These are phyloP conservation scores for Tricholoma flavovirens DNA, from an alignment of 768 basidiomycete species.

Conservation along the genomic window DNA sequence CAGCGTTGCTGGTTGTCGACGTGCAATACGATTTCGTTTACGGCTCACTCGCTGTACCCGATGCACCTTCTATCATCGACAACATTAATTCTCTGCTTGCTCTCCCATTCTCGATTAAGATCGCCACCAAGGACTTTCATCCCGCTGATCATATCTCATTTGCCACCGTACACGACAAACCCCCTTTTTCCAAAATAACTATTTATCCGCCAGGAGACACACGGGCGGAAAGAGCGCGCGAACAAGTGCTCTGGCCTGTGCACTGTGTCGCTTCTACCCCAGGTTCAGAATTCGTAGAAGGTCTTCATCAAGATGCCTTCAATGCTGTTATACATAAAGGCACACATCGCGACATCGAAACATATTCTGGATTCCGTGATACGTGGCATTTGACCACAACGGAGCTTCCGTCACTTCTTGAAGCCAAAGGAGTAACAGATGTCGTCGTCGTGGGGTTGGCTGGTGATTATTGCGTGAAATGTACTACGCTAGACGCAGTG, in stretches of 20 bases:
- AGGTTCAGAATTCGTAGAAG: constrained; percentile 58
- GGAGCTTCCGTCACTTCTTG: constrained; percentile 39
- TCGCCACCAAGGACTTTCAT: constrained; percentile 57
- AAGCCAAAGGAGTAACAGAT: constrained; percentile 41
- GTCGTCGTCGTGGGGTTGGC: constrained; percentile 67
- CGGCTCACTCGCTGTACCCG: constrained; percentile 67
- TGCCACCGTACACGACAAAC: constrained; percentile 37
- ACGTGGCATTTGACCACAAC: constrained; percentile 44
- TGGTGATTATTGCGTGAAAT: constrained; percentile 73
- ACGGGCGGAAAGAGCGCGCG: constrained; percentile 23
- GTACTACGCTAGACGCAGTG: constrained; percentile 48
- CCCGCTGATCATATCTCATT: constrained; percentile 69
- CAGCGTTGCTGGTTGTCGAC: constrained; percentile 69
- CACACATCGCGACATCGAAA: constrained; percentile 54
- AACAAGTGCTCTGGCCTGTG: constrained; percentile 74
- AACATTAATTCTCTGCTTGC: constrained; percentile 52
- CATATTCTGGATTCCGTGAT: constrained; percentile 76
- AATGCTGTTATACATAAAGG: constrained; percentile 51
- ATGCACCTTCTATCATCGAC: constrained; percentile 52
- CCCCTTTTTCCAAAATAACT: constrained; percentile 34
- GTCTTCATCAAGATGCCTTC: constrained; percentile 35
- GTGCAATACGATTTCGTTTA: constrained; percentile 81
- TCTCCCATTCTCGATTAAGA: constrained; percentile 44
- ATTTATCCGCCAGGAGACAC: constrained; percentile 36
- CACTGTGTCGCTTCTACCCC: constrained; percentile 62